phyloP scores from a whole-genome alignment of 1,284 basidiomycete species.

The Marasmius sp. region DNA sequence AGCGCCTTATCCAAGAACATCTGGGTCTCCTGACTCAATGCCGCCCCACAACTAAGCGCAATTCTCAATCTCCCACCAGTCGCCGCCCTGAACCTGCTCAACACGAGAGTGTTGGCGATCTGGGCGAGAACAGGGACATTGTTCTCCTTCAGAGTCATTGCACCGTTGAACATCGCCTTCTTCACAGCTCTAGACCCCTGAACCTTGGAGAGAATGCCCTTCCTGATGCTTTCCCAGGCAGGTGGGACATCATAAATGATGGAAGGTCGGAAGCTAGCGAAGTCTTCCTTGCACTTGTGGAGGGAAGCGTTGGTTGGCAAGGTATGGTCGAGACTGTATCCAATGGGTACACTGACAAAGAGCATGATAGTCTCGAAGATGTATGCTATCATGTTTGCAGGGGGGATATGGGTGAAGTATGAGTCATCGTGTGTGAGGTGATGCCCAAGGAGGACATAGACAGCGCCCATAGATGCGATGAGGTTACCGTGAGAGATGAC shows the following conservation, averaged over 20 bases:
- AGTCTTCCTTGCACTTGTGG: conserved; percentile 88
- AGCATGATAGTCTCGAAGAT: conserved; percentile 73
- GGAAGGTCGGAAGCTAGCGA: conserved; percentile 78
- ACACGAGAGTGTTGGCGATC: conserved; percentile 75
- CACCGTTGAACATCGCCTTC: conserved; percentile 74
- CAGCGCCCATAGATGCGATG: conserved; percentile 80
- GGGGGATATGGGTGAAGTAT: conserved; percentile 89
- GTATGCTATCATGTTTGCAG: conserved; percentile 89
- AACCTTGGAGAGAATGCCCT: conserved; percentile 88
- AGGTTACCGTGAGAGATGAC: conserved; percentile 88
- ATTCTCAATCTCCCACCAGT: conserved; percentile 87
- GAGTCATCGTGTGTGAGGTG: conserved; percentile 69
- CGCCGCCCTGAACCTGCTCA: conserved; percentile 75
- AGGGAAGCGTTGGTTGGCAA: conserved; percentile 90
- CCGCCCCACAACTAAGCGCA: conserved; percentile 83
- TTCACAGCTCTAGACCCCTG: conserved; percentile 66
- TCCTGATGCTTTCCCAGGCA: conserved; percentile 90
- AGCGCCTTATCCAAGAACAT: conserved; percentile 85
- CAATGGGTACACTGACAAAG: conserved; percentile 73
- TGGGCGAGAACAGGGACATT: conserved; percentile 66
- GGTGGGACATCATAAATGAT: conserved; percentile 93
- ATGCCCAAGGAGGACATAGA: conserved; percentile 77
- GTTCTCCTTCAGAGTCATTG: conserved; percentile 67
- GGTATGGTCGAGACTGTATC: conserved; percentile 95
- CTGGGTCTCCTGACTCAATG: conserved; percentile 85